Base-by-base conservation (phyloP, 768 basidiomycete genomes). In the Pleurotus salmoneostramineus region DNA sequence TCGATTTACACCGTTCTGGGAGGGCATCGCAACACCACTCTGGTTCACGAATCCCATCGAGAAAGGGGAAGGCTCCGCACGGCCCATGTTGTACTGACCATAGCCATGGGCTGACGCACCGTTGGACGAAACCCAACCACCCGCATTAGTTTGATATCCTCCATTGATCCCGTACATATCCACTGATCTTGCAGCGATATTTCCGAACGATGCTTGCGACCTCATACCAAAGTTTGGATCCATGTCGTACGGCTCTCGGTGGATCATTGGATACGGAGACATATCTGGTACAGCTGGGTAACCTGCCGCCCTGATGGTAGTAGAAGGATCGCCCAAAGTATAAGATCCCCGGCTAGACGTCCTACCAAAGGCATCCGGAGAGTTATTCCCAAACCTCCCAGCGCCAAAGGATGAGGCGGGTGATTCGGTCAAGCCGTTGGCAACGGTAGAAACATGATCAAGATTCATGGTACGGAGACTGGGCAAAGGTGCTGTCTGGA, bases 321-420 rank as follows among this genome's bases (percentile, higher is more conserved):
- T 65, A 51, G 62, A 65, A 33, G 75, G 57, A 46, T 81, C 83
- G n/a, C 56, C 62, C 17, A 62, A 60, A 37, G 69, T 63, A 59
- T 76, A 76, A 33, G 73, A 66, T 36, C 71, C 69, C 31, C 52
- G 40, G 40, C 72, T 77, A 21, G 61, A 68, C 35, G 74, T 70
- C 56, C 80, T 77, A 21, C 82, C 79, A 61, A 88, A 82, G 6
- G 76, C 72, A 69, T 91, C 90, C 0, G 90, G 89, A 34, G 89
- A 91, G 15, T 76, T 78, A 61, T 84, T 82, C 46, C 81, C 77
- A 66, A 88, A 87, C 60, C 84, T 73, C 33, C 80, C 82, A 32
- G 77, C 82, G 59, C 86, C 81, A 44, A 89, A 80, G 3, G 88
- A 88, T 1, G 90, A 91, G 2, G 87, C 81, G 2, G 89, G 88